These are phyloP conservation scores for Suillus fuscotomentosus DNA, from an alignment of 768 basidiomycete genomes.

Conservation along the genomic window DNA sequence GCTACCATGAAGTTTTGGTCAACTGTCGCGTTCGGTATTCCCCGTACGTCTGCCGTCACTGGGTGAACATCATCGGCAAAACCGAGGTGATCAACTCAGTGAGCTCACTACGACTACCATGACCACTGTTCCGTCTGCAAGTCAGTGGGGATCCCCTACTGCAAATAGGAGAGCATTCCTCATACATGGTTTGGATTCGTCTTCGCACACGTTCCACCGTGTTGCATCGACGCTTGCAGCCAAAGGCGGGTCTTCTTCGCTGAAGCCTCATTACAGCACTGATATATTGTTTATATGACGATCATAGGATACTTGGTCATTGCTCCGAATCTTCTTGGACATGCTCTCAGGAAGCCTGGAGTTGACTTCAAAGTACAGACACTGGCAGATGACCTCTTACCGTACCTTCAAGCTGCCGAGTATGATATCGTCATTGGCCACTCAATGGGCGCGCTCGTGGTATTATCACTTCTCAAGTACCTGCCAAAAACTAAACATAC, in stretches of 20 bases:
- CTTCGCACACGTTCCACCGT: constrained; percentile 16
- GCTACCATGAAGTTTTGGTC: no score
- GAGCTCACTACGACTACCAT: neutral
- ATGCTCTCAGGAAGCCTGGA: constrained; percentile 13
- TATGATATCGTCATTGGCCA: constrained; percentile 15
- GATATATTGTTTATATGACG: neutral
- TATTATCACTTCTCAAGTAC: constrained; percentile 12
- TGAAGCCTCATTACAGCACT: neutral
- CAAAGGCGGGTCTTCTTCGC: constrained; percentile 12
- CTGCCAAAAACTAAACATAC: constrained; percentile 10
- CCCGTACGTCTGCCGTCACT: no score
- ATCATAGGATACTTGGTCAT: constrained; percentile 21
- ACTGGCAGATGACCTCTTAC: constrained; percentile 4
- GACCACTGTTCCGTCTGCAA: constrained; percentile 5
- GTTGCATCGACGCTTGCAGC: constrained; percentile 15
- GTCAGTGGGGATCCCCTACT: constrained; percentile 18
- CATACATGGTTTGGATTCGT: constrained; percentile 17
- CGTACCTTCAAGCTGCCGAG: constrained; percentile 1
- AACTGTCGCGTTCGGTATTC: no score
- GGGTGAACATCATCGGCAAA: no score
- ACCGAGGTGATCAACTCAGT: no score
- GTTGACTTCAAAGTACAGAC: neutral
- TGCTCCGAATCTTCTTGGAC: constrained; percentile 25
- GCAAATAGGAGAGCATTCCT: constrained; percentile 18
- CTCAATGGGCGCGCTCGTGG: constrained; percentile 21